Evolutionary conservation across 805 yeast species (phyloP).

Genomic region (Saturnispora galanensis): DNA sequence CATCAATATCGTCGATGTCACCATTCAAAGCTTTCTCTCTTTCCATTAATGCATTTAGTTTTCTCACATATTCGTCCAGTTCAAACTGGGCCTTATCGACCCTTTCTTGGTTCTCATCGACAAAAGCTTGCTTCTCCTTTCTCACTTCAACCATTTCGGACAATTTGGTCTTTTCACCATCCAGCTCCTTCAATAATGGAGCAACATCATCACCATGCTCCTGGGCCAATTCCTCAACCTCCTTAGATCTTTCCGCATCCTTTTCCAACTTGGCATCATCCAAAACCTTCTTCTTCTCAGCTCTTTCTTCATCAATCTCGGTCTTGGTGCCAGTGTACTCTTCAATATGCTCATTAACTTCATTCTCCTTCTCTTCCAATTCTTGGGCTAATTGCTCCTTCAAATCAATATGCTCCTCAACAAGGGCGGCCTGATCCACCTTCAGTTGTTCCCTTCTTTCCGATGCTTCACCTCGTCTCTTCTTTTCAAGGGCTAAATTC

Average conservation of each 20-base stretch:
- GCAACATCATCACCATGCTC: conserved; percentile 45
- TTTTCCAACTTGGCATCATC: conserved; percentile 34
- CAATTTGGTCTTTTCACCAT: conserved; percentile 39
- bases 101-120: conserved; percentile 35
- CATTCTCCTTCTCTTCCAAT: conserved; percentile 34
- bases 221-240: conserved; percentile 37
- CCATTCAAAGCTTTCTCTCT: conserved; percentile 32
- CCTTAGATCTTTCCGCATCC: conserved; percentile 36
- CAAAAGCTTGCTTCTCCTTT: conserved; percentile 36
- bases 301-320: conserved; percentile 32
- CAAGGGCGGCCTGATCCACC: conserved; percentile 38
- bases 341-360: conserved; percentile 29
- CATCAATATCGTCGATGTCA: conserved; percentile 18
- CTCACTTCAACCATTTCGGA: conserved; percentile 41
- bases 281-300: conserved; percentile 35
- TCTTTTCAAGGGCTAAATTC: conserved; percentile 28
- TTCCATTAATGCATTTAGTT: conserved; percentile 34
- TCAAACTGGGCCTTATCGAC: conserved; percentile 33
- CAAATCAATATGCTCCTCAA: conserved; percentile 30
- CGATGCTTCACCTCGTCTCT: conserved; percentile 24
- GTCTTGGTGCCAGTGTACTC: conserved; percentile 33
- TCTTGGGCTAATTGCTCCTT: conserved; percentile 30
- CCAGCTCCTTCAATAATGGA: conserved; percentile 46
- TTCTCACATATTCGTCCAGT: conserved; percentile 33
- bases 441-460: conserved; percentile 38